Evolutionary conservation across 805 yeast species (phyloP), one percentile per base, ranked within the genome.

Genomic region (Wickerhamiella australiensis): DNA sequence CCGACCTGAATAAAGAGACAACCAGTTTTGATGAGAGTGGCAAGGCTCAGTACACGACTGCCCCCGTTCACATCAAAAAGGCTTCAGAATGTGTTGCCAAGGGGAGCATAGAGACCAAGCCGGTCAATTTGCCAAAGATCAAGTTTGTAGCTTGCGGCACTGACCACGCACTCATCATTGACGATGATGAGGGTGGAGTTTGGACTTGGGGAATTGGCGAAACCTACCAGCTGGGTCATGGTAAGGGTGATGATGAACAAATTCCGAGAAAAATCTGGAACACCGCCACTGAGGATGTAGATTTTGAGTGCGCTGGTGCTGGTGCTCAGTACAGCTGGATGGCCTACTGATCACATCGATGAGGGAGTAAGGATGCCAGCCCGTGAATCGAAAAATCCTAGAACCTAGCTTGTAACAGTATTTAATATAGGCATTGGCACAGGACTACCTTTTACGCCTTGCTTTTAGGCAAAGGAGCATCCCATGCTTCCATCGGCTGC

Each of bases 161-260:
- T 1, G 97, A 92, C 59, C 98, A 92, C 63, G 82, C 94, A 2
- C 68, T 92, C 50, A 96, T 95, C 1, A 74, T 88, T 4, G 58
- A 50, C 35, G 75, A 72, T 20, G 86, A 85, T 58, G 38, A 33
- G 11, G 98, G 99, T 12, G 69, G 84, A 47, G 84, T 79, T 1
- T 92, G 79, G 68, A 77, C 96, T 1, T 92, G 99, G 99, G 99
- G 99, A 1, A 92, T 88, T 63, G 96, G 94, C 42, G 97, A 90
- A 57, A 88, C 96, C 0, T 92, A 86, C 66, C 98, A 95, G 17
- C 80, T 90, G 27, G 99, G 99, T 11, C 79, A 87, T 52, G 98
- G 98, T 6, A 63, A 63, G 46, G 95, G 82, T 3, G 85, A 77
- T 43, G 97, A 92, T 63, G 82, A 86, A 49, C 94, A 79, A 48